phyloP scores from a whole-genome alignment of 108 stramenopile genomes.

The Cyclotella choctawhatcheeana region DNA sequence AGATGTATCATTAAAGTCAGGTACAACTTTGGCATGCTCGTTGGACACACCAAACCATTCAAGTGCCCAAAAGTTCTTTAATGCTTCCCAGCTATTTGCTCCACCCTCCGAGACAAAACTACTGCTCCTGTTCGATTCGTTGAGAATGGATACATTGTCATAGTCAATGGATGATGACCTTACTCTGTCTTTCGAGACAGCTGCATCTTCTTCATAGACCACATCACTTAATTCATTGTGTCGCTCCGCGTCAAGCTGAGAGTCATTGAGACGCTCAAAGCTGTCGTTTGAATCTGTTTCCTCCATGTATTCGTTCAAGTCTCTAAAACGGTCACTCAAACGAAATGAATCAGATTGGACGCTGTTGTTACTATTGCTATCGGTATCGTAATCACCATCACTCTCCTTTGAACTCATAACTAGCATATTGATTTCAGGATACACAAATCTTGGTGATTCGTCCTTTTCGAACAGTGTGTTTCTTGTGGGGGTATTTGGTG shows the following conservation, averaged over 20 bases:
- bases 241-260: neutral
- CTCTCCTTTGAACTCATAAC: neutral
- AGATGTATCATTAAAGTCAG: conserved; percentile 2
- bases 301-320: neutral
- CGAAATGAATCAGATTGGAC: neutral
- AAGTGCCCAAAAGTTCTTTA: conserved; percentile 3
- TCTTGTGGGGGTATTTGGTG: too few species aligned
- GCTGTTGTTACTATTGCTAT: neutral
- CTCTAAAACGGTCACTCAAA: neutral
- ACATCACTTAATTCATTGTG: conserved; percentile 1
- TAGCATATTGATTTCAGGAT: conserved; percentile 9
- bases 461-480: too few species aligned
- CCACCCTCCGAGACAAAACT: conserved; percentile 8
- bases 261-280: neutral
- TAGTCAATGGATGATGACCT: too few species aligned
- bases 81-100: neutral
- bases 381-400: conserved; percentile 2
- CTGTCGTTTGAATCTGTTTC: conserved; percentile 6
- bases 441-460: neutral
- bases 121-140: neutral
- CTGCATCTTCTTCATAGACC: neutral
- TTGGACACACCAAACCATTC: conserved; percentile 3
- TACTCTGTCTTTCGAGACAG: neutral
- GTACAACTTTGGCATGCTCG: neutral
- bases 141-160: neutral